Evolutionary conservation across 2,329 filamentous ascomycete genomes (phyloP).

Genomic region (Trichoderma atrobrunneum): DNA sequence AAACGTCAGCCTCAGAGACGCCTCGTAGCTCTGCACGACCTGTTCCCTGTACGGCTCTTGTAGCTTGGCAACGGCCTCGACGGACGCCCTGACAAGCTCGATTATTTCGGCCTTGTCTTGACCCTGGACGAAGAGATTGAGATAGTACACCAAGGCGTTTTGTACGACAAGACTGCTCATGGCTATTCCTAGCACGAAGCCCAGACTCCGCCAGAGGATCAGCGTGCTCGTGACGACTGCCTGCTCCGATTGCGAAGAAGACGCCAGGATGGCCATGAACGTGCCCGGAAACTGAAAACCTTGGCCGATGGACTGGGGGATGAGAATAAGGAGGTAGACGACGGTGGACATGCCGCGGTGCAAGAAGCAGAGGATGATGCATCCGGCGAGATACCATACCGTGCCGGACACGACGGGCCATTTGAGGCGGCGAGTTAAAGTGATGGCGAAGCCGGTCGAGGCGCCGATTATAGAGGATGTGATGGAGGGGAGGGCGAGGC

Average conservation of each 20-base stretch:
- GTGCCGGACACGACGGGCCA: slow-evolving; percentile 55
- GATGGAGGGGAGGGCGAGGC: slow-evolving; percentile 63
- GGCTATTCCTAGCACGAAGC: slow-evolving; percentile 71
- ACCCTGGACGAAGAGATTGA: slow-evolving; percentile 58
- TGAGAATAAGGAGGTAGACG: slow-evolving; percentile 55
- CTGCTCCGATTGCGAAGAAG: slow-evolving; percentile 58
- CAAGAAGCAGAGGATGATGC: slow-evolving; percentile 49
- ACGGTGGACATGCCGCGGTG: slow-evolving; percentile 48
- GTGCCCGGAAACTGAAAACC: slow-evolving; percentile 64
- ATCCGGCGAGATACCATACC: slow-evolving; percentile 48
- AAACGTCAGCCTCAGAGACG: slow-evolving; percentile 49
- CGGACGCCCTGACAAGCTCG: slow-evolving; percentile 49
- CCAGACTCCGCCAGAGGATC: slow-evolving; percentile 68
- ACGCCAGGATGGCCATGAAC: slow-evolving; percentile 61
- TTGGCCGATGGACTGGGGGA: slow-evolving; percentile 56
- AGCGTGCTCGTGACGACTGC: slow-evolving; percentile 69
- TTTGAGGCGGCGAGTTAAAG: slow-evolving; percentile 57
- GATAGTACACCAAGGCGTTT: slow-evolving; percentile 61
- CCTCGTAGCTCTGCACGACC: slow-evolving; percentile 54
- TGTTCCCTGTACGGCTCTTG: slow-evolving; percentile 48
- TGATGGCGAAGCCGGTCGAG: slow-evolving; percentile 60
- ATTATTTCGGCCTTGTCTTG: slow-evolving; percentile 57
- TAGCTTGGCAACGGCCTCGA: slow-evolving; percentile 50
- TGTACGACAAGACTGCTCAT: slow-evolving; percentile 70
- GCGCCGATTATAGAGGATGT: slow-evolving; percentile 55